Conservation (phyloP, 257 asterid species). For the Solanum neorickii region DNA sequence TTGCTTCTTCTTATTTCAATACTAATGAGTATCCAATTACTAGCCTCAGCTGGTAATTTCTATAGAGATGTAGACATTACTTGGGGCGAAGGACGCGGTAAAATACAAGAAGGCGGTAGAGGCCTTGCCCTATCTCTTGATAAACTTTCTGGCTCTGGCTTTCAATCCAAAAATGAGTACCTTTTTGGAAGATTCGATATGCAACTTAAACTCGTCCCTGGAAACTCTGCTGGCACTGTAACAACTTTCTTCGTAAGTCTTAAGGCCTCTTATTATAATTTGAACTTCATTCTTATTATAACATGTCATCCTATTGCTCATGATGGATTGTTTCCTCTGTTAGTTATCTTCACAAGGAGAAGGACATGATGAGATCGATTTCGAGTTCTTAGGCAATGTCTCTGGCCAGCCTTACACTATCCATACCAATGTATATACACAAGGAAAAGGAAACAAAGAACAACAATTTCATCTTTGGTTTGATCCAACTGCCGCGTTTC, state of each 20-base stretch:
- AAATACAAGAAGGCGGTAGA: not conserved
- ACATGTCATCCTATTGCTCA: not conserved
- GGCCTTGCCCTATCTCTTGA: not conserved
- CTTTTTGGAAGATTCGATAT: not conserved
- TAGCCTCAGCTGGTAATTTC: slow-evolving; percentile 9
- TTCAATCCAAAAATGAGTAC: not conserved
- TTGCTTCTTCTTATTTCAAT: not conserved
- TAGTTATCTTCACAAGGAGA: not conserved
- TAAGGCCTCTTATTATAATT: not conserved
- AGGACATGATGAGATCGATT: not conserved
- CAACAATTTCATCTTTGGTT: slow-evolving; percentile 8
- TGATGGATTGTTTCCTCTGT: not conserved
- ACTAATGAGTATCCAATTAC: not conserved
- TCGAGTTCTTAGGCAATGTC: not conserved
- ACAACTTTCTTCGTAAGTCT: not conserved
- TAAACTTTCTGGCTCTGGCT: not conserved
- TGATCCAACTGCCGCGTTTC: not conserved
- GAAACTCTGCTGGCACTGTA: not conserved
- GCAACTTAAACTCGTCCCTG: not conserved
- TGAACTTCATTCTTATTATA: not conserved
- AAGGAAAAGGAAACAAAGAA: slow-evolving; percentile 6
- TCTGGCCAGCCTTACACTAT: not conserved
- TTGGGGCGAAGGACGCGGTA: not conserved
- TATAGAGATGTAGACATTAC: not conserved
- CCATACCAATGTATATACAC: not conserved